Conservation (phyloP, 2,329 filamentous ascomycete genomes). For the Colletotrichum somersetense region DNA sequence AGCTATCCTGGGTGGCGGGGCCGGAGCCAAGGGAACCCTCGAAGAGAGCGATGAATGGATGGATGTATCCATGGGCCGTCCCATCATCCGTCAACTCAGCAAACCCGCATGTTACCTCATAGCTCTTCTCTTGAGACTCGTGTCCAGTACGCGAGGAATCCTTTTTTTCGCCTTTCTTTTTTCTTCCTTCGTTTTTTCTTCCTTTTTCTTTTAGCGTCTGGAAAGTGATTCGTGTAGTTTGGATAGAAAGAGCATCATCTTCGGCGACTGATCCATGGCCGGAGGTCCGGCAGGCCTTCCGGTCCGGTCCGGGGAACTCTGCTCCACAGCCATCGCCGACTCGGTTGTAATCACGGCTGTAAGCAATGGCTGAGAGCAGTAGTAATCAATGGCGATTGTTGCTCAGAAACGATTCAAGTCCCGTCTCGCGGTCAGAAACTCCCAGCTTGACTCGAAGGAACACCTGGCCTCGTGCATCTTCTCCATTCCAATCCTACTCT, state of each 20-base stretch:
- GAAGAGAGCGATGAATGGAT: neutral
- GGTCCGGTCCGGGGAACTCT: neutral
- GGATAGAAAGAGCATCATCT: neutral
- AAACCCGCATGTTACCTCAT: neutral
- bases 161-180: neutral
- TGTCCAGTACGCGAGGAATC: neutral
- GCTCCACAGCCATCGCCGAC: neutral
- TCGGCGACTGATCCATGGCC: neutral
- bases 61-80: neutral
- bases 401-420: too few relatives aligned
- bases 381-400: too few relatives aligned
- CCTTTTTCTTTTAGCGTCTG: neutral
- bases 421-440: neutral
- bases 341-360: neutral
- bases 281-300: constrained; percentile 4
- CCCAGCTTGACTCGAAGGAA: neutral
- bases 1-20: neutral
- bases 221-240: neutral
- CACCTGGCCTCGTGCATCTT: constrained; percentile 1
- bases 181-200: neutral
- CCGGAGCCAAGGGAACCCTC: neutral
- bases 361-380: neutral
- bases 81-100: neutral
- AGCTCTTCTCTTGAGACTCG: neutral
- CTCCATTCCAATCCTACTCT: constrained; percentile 34